Evolutionary conservation across 345 rosid species (phyloP), one percentile per base, ranked within the genome.

Genomic region (Moricandia arvensis): DNA sequence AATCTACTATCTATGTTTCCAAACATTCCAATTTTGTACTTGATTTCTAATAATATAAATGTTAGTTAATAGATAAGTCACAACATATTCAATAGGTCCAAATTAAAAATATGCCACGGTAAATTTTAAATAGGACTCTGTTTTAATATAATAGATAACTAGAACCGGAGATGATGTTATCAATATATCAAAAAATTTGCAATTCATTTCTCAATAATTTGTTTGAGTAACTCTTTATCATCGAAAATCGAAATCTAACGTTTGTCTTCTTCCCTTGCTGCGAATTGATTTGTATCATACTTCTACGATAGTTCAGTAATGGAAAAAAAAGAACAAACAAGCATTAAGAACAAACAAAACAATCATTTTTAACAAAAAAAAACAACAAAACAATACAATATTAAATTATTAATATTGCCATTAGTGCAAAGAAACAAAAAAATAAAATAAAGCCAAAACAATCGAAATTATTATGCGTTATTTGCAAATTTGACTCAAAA

Each of bases 391-490:
- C 31, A 29, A 29, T n/a, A n/a, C n/a, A n/a, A n/a, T n/a, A n/a
- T n/a, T n/a, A n/a, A n/a, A n/a, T n/a, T n/a, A n/a, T n/a, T n/a
- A n/a, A n/a, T n/a, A n/a, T 6, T 4, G 21, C 21, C 18, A n/a
- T n/a, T 60, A 31, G 7, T 31, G 65, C 43, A 43, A 43, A 60
- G 15, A 57, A 69, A 0, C 15, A 57, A 26, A 57, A 3, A 24
- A 26, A 6, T n/a, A 63, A 13, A 43, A n/a, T 7, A 72, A 72
- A 62, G 61, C 53, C n/a, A n/a, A 49, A 47, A 58, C 66, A 43
- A 24, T 59, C 30, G 29, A 29, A 59, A 43, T 8, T 61, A 16
- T 8, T 9, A 16, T 4, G n/a, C n/a, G n/a, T n/a, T n/a, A n/a
- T n/a, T n/a, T n/a, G n/a, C n/a, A n/a, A n/a, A n/a, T n/a, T n/a